A percentile compares a stretch with the other conserved stretches of the same genome.
Conservation (phyloP, 495 filamentous ascomycete species). For the Hypoxylon fuscum region DNA sequence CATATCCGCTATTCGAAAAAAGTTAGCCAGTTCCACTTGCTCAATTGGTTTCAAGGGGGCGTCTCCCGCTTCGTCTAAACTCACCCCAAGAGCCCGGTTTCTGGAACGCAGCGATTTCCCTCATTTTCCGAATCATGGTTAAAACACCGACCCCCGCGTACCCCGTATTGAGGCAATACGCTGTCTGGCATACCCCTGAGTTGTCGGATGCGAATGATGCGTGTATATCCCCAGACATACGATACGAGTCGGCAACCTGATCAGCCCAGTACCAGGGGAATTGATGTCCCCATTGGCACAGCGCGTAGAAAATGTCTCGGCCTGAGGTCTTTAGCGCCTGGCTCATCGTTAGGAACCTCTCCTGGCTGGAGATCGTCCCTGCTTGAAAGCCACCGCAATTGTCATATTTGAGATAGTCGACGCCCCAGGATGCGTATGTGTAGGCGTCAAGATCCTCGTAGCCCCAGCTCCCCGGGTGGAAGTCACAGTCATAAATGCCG, state of each 20-base stretch:
- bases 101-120: conserved; percentile 39
- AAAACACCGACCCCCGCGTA: conserved; percentile 46
- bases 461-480: conserved; percentile 46
- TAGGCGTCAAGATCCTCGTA: conserved; percentile 49
- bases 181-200: conserved; percentile 40
- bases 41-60: too few species aligned
- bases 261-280: conserved; percentile 44
- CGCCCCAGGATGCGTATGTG: conserved; percentile 48
- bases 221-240: conserved; percentile 50
- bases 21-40: neutral
- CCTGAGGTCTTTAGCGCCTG: conserved; percentile 46
- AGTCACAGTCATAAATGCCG: conserved; percentile 33
- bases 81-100: conserved; percentile 40
- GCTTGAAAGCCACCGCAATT: conserved; percentile 34
- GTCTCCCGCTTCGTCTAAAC: neutral
- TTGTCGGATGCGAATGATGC: conserved; percentile 46
- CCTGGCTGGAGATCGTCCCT: conserved; percentile 26
- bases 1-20: conserved; percentile 33
- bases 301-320: conserved; percentile 47
- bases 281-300: conserved; percentile 49
- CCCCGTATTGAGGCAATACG: conserved; percentile 44
- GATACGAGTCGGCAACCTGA: conserved; percentile 40
- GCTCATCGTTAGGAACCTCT: conserved; percentile 41
- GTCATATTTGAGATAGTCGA: conserved; percentile 50
- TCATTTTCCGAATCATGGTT: conserved; percentile 48